These are phyloP conservation scores for Schwanniomyces pseudopolymorphus DNA, from an alignment of 805 yeast species.

Conservation along the genomic window DNA sequence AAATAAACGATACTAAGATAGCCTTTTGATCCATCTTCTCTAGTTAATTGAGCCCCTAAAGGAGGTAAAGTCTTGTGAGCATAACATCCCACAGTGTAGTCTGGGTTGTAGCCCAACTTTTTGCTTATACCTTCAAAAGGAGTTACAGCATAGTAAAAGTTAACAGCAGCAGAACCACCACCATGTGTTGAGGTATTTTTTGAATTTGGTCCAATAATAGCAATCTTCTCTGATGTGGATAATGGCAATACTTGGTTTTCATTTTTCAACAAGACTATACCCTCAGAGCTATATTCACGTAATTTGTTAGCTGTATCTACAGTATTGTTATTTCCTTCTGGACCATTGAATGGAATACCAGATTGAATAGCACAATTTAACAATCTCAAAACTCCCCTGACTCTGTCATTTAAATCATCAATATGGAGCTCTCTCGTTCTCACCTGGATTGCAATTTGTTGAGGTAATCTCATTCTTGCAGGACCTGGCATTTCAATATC, in stretches of 20 bases:
- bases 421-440: constrained; percentile 25
- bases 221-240: constrained; percentile 28
- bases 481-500: constrained; percentile 39
- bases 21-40: constrained; percentile 22
- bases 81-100: constrained; percentile 30
- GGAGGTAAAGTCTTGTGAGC: constrained; percentile 31
- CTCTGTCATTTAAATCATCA: constrained; percentile 25
- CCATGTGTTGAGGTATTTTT: constrained; percentile 27
- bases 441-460: constrained; percentile 7
- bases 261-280: constrained; percentile 30
- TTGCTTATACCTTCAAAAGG: constrained; percentile 20
- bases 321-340: constrained; percentile 23
- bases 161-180: constrained; percentile 33
- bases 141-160: constrained; percentile 24
- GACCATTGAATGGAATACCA: constrained; percentile 19
- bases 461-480: constrained; percentile 18
- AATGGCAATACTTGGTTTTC: constrained; percentile 26
- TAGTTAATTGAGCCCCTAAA: constrained; percentile 18
- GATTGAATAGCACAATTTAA: constrained; percentile 20
- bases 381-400: constrained; percentile 23
- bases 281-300: constrained; percentile 21
- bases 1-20: constrained; percentile 19
- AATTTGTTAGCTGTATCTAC: constrained; percentile 20
- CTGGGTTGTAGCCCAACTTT: constrained; percentile 15
- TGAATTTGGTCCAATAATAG: constrained; percentile 35